A percentile compares a stretch with the other conserved stretches of the same genome.
phyloP scores from a whole-genome alignment of 805 yeast genomes.

The Candida vaughaniae region DNA sequence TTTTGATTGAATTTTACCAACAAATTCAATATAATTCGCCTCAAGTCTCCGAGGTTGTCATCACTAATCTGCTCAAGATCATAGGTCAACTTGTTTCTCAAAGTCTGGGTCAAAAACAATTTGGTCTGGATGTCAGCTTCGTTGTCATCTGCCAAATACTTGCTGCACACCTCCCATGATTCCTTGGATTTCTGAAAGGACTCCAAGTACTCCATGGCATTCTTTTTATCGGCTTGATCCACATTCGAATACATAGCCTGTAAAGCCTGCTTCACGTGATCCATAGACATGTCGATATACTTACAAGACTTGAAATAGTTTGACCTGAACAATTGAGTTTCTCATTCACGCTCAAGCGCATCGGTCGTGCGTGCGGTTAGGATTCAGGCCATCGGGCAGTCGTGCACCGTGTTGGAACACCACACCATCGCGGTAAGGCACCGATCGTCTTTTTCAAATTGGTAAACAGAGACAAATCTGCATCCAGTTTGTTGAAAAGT shows the following conservation, averaged over 20 bases:
- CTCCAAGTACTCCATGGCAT: conserved; percentile 61
- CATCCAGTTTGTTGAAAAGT: no score
- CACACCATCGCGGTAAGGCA: no score
- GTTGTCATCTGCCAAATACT: conserved; percentile 42
- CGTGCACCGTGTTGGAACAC: no score
- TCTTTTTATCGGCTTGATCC: conserved; percentile 45
- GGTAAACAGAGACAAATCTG: no score
- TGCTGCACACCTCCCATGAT: conserved; percentile 76
- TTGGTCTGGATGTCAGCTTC: conserved; percentile 52
- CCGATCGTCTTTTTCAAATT: no score
- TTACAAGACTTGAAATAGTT: no score
- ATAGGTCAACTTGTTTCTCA: conserved; percentile 79
- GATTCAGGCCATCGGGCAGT: no score
- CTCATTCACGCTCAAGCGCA: no score
- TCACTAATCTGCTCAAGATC: conserved; percentile 78
- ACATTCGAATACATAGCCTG: conserved; percentile 47
- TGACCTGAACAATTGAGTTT: no score
- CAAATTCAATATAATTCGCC: conserved; percentile 62
- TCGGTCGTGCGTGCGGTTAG: no score
- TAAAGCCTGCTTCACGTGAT: conserved; percentile 45
- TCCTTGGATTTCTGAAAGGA: conserved; percentile 76
- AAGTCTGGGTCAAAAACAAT: conserved; percentile 88
- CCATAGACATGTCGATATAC: not conserved
- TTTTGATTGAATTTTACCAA: conserved; percentile 42
- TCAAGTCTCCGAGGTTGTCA: conserved; percentile 56